Conservation (phyloP, 441 rosid genomes). For the Populus hybrid region DNA sequence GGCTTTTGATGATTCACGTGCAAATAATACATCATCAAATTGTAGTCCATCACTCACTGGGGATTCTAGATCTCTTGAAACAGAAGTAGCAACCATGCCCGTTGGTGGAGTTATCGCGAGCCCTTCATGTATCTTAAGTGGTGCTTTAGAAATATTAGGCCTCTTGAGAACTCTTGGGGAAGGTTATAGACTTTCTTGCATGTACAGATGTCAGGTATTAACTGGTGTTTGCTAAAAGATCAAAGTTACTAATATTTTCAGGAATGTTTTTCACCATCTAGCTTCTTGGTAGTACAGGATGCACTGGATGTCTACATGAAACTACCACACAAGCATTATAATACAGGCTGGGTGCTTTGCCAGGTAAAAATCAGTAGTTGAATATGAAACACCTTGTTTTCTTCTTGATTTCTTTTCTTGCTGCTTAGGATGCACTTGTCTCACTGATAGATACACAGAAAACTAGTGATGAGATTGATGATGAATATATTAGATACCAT, state of each 20-base stretch:
- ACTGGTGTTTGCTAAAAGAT: constrained; percentile 12
- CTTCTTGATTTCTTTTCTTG: neutral
- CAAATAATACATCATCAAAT: constrained; percentile 47
- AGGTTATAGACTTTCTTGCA: constrained; percentile 86
- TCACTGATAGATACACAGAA: neutral
- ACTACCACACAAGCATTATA: constrained; percentile 85
- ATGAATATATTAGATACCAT: neutral
- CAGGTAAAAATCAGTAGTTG: constrained; percentile 50
- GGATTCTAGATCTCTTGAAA: constrained; percentile 57
- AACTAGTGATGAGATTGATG: too few relatives aligned
- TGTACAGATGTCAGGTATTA: constrained; percentile 83
- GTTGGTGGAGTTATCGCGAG: constrained; percentile 43
- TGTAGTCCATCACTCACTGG: constrained; percentile 44
- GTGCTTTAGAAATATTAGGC: constrained; percentile 67
- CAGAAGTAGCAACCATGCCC: constrained; percentile 53
- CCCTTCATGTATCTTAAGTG: constrained; percentile 51
- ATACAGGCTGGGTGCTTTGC: constrained; percentile 94
- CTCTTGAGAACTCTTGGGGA: constrained; percentile 85
- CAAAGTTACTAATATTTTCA: constrained; percentile 10
- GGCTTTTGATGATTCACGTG: constrained; percentile 64
- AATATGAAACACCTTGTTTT: neutral
- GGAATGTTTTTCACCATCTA: constrained; percentile 16
- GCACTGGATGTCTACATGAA: constrained; percentile 72
- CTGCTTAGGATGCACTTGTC: neutral
- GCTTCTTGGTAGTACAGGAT: constrained; percentile 54